Evolutionary conservation across 164 flowering plant species (phyloP).

Genomic region (Kalanchoe fedtschenkoi): DNA sequence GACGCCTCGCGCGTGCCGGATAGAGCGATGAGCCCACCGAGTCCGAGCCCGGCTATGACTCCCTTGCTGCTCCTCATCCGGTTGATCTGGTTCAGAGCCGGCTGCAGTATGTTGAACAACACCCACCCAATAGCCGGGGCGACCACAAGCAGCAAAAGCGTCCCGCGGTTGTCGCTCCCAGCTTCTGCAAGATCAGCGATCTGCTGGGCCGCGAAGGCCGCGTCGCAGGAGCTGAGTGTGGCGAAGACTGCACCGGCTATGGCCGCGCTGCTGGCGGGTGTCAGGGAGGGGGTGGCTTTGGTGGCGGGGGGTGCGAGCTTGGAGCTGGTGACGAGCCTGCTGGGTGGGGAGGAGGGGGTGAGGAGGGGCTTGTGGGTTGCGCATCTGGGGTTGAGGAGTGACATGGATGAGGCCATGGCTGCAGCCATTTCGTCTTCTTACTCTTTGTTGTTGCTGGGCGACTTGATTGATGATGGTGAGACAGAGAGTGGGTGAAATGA

Average conservation of each 20-base stretch:
- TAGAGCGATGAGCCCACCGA: background rate
- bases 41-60: background rate
- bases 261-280: slow-evolving; percentile 28
- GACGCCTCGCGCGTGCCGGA: background rate
- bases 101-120: slow-evolving; percentile 67
- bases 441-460: background rate
- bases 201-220: slow-evolving; percentile 74
- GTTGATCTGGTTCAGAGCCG: slow-evolving; percentile 88
- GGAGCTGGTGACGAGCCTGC: slow-evolving; percentile 4
- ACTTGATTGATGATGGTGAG: background rate
- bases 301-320: background rate
- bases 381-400: slow-evolving; percentile 1
- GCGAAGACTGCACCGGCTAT: slow-evolving; percentile 57
- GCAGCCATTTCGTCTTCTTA: background rate
- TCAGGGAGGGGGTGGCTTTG: background rate
- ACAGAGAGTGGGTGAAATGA: slow-evolving; percentile 7
- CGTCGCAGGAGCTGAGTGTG: slow-evolving; percentile 40
- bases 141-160: slow-evolving; percentile 48
- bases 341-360: slow-evolving; percentile 1
- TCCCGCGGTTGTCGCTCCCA: slow-evolving; percentile 30
- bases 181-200: slow-evolving; percentile 25
- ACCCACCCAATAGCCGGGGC: slow-evolving; percentile 70
- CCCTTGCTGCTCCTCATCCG: slow-evolving; percentile 43
- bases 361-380: background rate
- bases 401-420: slow-evolving; percentile 8